Percentiles rank a stretch among this genome's conserved stretches.
These are phyloP conservation scores for Cladosporium sp. DNA, from an alignment of 2,329 filamentous ascomycete genomes.

Conservation along the genomic window DNA sequence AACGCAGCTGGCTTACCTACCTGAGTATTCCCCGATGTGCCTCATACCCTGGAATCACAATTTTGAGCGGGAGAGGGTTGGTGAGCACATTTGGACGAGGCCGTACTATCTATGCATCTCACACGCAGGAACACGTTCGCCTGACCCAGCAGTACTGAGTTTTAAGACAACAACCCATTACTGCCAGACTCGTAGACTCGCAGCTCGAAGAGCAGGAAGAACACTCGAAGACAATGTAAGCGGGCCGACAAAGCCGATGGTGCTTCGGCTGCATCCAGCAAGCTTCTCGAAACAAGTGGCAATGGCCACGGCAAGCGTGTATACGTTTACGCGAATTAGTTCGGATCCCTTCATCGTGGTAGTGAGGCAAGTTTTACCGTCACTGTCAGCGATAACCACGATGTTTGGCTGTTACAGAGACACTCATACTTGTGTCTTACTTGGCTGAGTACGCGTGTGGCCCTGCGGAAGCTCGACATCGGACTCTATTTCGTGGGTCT, in stretches of 20 bases:
- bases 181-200: not conserved
- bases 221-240: not conserved
- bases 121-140: not conserved
- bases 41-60: not conserved
- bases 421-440: not conserved
- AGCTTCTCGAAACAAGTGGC: not conserved
- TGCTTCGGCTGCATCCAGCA: constrained; percentile 1
- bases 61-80: not conserved
- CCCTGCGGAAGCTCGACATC: not conserved
- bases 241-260: not conserved
- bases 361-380: not conserved
- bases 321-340: not conserved
- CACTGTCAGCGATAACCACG: not conserved
- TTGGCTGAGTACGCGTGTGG: not conserved
- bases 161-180: not conserved
- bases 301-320: not conserved
- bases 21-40: not conserved
- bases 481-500: not conserved
- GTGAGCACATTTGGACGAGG: not conserved
- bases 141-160: not conserved
- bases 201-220: not conserved
- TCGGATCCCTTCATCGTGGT: not conserved
- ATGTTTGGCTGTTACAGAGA: not conserved
- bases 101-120: not conserved
- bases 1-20: no score